Conservation (phyloP, 129 eudicot genomes). For the Pseudognaphalium luteoalbum region DNA sequence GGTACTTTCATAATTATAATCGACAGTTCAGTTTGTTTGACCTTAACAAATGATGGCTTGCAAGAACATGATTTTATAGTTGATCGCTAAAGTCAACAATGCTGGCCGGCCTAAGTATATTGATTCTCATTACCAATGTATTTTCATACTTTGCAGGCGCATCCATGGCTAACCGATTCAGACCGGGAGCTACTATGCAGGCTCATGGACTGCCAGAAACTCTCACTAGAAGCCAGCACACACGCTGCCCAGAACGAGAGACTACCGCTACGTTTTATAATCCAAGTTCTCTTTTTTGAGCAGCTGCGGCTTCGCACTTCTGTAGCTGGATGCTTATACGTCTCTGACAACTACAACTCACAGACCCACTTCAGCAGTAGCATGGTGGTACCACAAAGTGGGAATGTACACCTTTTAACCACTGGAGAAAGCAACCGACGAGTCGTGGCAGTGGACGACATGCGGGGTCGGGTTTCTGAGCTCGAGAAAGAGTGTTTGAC, state of each 20-base stretch:
- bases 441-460: conserved; percentile 45
- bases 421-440: conserved; percentile 28
- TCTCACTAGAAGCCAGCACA: conserved; percentile 73
- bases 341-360: conserved; percentile 53
- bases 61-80: not conserved
- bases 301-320: conserved; percentile 72
- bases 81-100: not conserved
- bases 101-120: no score
- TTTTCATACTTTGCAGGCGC: conserved; percentile 48
- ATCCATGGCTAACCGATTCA: conserved; percentile 65
- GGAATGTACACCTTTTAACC: conserved; percentile 15
- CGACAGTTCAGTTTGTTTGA: conserved; percentile 21
- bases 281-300: conserved; percentile 78
- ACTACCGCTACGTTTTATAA: conserved; percentile 64
- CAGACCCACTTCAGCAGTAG: conserved; percentile 45
- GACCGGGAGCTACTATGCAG: conserved; percentile 73
- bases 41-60: not conserved
- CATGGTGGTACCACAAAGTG: conserved; percentile 32
- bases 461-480: conserved; percentile 62
- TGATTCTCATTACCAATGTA: no score
- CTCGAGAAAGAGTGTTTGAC: conserved; percentile 64
- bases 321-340: conserved; percentile 55
- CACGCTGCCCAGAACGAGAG: conserved; percentile 85
- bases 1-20: not conserved
- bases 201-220: conserved; percentile 74